Evolutionary conservation across 805 yeast genomes (phyloP).

Genomic region (Candida odintsovae): DNA sequence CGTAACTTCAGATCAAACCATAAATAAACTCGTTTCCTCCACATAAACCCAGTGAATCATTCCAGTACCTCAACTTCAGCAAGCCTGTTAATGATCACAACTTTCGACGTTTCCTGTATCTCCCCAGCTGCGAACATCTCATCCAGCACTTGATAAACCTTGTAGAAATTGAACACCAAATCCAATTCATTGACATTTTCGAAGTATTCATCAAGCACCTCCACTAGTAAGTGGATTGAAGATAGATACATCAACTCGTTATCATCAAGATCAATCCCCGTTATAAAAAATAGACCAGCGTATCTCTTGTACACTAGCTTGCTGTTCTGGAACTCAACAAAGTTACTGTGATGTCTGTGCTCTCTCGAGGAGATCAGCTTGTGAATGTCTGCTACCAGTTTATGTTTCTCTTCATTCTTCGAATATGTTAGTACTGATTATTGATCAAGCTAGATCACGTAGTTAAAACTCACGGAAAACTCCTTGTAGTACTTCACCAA

Average conservation of each 20-base stretch:
- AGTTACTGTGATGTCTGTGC: slow-evolving; percentile 75
- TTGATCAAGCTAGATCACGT: neutral
- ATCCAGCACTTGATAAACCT: slow-evolving; percentile 75
- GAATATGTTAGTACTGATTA: slow-evolving; percentile 25
- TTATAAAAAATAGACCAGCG: slow-evolving; percentile 87
- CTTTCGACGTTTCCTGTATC: slow-evolving; percentile 77
- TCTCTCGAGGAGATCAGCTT: slow-evolving; percentile 77
- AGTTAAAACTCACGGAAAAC: slow-evolving; percentile 27
- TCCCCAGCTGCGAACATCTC: slow-evolving; percentile 91
- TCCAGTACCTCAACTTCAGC: slow-evolving; percentile 59
- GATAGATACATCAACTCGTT: slow-evolving; percentile 81
- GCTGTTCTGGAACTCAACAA: slow-evolving; percentile 61
- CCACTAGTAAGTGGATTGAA: slow-evolving; percentile 82
- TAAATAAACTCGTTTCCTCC: neutral
- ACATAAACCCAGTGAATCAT: slow-evolving; percentile 18
- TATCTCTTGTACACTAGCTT: slow-evolving; percentile 83
- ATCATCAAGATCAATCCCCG: slow-evolving; percentile 73
- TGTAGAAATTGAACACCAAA: slow-evolving; percentile 85
- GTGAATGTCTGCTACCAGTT: slow-evolving; percentile 60
- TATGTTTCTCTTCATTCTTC: slow-evolving; percentile 40
- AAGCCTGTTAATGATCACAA: slow-evolving; percentile 57
- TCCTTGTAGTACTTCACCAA: slow-evolving; percentile 72
- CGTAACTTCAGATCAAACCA: neutral
- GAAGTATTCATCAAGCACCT: slow-evolving; percentile 78
- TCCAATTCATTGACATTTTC: slow-evolving; percentile 88